These are phyloP conservation scores for Batrachochytrium dendrobatidis DNA, from an alignment of 371 early-diverging fungal species.

Conservation along the genomic window DNA sequence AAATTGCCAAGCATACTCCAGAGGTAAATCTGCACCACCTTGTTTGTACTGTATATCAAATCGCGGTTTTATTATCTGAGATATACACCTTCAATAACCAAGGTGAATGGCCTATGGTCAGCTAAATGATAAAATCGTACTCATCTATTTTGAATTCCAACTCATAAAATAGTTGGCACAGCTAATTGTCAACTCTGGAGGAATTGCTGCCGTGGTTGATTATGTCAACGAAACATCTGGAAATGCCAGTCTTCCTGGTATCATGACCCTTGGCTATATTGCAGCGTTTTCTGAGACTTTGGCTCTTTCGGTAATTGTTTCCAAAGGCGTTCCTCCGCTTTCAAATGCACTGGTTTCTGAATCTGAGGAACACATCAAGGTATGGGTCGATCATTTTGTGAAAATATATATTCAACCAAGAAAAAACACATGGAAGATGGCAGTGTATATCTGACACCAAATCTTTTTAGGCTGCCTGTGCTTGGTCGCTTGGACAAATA, in stretches of 20 bases:
- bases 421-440: background rate
- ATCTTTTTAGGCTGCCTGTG: slow-evolving; percentile 45
- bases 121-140: no score
- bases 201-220: slow-evolving; percentile 48
- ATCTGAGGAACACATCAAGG: slow-evolving; percentile 42
- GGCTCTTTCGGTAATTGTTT: slow-evolving; percentile 44
- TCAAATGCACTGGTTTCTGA: slow-evolving; percentile 36
- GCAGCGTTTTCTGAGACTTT: slow-evolving; percentile 51
- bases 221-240: slow-evolving; percentile 44
- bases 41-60: no score
- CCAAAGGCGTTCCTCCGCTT: slow-evolving; percentile 45
- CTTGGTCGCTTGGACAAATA: slow-evolving; percentile 51
- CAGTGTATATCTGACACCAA: no score
- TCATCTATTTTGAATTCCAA: background rate
- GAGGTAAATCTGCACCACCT: slow-evolving; percentile 30
- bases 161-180: slow-evolving; percentile 48
- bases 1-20: slow-evolving; percentile 50
- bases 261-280: slow-evolving; percentile 51
- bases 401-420: background rate
- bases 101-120: no score
- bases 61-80: no score
- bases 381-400: slow-evolving; percentile 3
- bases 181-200: slow-evolving; percentile 48
- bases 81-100: no score
- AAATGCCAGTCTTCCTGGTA: slow-evolving; percentile 41